Base-by-base conservation (phyloP, 495 filamentous ascomycete species). In the Clohesyomyces aquaticus region DNA sequence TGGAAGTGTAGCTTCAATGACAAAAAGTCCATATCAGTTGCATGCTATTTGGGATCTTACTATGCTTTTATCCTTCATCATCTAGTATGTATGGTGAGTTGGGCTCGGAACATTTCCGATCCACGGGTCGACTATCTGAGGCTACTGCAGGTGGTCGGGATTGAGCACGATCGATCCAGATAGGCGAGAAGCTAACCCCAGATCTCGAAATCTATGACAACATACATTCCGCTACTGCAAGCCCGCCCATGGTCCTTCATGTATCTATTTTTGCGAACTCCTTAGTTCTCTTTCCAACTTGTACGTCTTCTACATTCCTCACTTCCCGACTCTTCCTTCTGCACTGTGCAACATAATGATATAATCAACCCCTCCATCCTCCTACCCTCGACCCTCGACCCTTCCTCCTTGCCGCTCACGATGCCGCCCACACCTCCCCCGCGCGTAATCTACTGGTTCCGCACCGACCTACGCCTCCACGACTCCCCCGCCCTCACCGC, bases 381-480 rank as follows among this genome's bases (percentile, higher is more conserved):
- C 16, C 3, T 38, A 2, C 35, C 12, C 55, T 26, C 19, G 38
- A 28, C 16, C n/a, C 21, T 32, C 43, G 11, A 18, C 9, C 1
- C 25, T 22, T 28, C 43, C 48, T 28, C 18, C 21, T 19, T 14
- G 4, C 56, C 12, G 6, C 9, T 54, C 35, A 38, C 16, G 1
- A 28, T 38, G 10, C n/a, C 22, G 26, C 43, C 56, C 1, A 65
- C 43, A 26, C 35, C 62, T 4, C 57, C 55, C 56, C 77, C 81
- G 32, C 76, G 86, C 46, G 86, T 89, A 2, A 78, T 90, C n/a
- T 89, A 88, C 71, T 89, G 87, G 87, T 88, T 88, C 63, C 81
- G 87, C 55, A 89, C 87, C 11, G 87, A 90, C 71, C 77, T 90
- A 10, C 83, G 87, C 18, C 79, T 89, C 2, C 87, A 90, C 68